A percentile compares a stretch with the other conserved stretches of the same genome.
phyloP scores from a whole-genome alignment of 371 early-diverging fungal species.

The Mucor mucedo region DNA sequence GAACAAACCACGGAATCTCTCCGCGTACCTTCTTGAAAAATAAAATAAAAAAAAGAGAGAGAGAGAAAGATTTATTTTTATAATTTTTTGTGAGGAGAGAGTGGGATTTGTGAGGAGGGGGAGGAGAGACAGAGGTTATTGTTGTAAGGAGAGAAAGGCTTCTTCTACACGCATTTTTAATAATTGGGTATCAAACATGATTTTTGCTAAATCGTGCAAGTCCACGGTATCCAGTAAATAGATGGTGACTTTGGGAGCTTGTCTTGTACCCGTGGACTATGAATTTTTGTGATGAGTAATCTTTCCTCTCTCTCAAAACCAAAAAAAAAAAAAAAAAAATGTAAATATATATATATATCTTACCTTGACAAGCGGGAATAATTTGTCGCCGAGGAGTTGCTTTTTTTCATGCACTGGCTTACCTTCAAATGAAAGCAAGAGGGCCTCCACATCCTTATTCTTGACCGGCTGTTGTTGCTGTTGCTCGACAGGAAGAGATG shows the following conservation, averaged over 20 bases:
- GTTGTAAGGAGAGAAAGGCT: slow-evolving; percentile 25
- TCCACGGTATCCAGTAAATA: slow-evolving; percentile 48
- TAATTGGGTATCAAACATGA: slow-evolving; percentile 44
- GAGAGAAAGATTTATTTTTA: slow-evolving; percentile 7
- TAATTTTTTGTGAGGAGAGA: not conserved
- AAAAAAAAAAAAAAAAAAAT: too few species aligned
- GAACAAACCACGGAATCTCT: slow-evolving; percentile 9
- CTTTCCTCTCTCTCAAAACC: too few species aligned
- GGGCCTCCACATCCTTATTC: slow-evolving; percentile 14
- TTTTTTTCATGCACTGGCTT: slow-evolving; percentile 43
- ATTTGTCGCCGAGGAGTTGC: slow-evolving; percentile 44
- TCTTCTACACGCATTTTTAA: slow-evolving; percentile 36
- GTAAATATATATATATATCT: not conserved
- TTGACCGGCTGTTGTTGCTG: slow-evolving; percentile 17
- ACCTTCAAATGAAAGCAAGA: slow-evolving; percentile 30
- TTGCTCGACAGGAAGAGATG: slow-evolving; percentile 23
- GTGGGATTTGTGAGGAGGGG: too few species aligned
- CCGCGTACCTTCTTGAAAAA: slow-evolving; percentile 4
- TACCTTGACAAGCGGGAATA: slow-evolving; percentile 54
- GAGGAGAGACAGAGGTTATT: not conserved
- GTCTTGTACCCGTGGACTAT: slow-evolving; percentile 45
- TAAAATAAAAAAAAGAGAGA: slow-evolving; percentile 3
- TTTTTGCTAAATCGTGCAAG: slow-evolving; percentile 41
- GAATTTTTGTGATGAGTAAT: not conserved
- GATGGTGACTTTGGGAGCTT: slow-evolving; percentile 53